phyloP scores from a whole-genome alignment of 306 rosid species.

The Rubus idaeus region DNA sequence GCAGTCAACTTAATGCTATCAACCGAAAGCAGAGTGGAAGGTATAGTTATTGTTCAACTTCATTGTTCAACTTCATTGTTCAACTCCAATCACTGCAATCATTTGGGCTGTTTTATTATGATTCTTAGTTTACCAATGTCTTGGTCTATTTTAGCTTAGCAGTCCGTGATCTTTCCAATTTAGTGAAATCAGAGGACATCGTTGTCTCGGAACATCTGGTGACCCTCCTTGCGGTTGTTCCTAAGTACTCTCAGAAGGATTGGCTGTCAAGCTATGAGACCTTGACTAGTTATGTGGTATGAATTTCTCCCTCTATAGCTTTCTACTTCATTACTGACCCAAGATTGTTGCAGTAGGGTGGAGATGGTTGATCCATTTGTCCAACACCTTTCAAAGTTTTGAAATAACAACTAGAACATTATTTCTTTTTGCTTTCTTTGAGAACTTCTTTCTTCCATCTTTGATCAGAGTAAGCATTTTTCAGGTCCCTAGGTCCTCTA shows the following conservation, averaged over 20 bases:
- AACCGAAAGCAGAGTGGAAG: slow-evolving; percentile 94
- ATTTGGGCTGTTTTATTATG: not conserved
- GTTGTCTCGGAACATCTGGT: slow-evolving; percentile 73
- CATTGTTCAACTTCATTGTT: not conserved
- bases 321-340: slow-evolving; percentile 18
- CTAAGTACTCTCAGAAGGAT: slow-evolving; percentile 91
- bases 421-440: slow-evolving; percentile 13
- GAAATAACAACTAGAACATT: slow-evolving; percentile 18
- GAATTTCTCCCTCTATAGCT: slow-evolving; percentile 23
- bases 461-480: slow-evolving; percentile 39
- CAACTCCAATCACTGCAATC: not conserved
- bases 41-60: slow-evolving; percentile 27
- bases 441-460: slow-evolving; percentile 23
- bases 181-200: slow-evolving; percentile 88
- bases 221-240: slow-evolving; percentile 84
- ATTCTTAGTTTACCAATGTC: slow-evolving; percentile 25
- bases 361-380: slow-evolving; percentile 19
- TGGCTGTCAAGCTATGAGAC: slow-evolving; percentile 93
- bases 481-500: slow-evolving; percentile 91
- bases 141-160: slow-evolving; percentile 65
- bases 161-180: slow-evolving; percentile 87
- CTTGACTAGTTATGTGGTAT: slow-evolving; percentile 80
- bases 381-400: slow-evolving; percentile 22
- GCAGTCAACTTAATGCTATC: slow-evolving; percentile 86
- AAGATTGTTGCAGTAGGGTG: slow-evolving; percentile 16